A percentile compares a stretch with the other conserved stretches of the same genome.
Evolutionary conservation across 139 green algal species (phyloP).

Genomic region (Tetradesmus obliquus): DNA sequence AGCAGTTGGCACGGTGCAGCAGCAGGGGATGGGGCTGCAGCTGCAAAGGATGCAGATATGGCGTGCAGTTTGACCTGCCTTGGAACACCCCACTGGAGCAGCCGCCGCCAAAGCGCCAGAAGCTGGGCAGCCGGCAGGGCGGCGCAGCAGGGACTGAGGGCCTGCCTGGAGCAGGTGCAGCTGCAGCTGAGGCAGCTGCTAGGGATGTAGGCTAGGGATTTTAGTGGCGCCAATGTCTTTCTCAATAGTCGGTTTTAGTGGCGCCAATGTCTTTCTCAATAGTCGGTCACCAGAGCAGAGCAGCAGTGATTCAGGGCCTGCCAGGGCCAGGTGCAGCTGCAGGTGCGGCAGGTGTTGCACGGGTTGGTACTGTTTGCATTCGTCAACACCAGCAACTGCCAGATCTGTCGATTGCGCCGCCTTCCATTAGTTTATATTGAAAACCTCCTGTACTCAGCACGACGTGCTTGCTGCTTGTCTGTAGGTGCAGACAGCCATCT

Average conservation of each 20-base stretch:
- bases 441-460: no score
- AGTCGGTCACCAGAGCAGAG: neutral
- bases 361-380: no score
- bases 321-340: slow-evolving; percentile 1
- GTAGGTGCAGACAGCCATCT: slow-evolving; percentile 4
- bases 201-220: no score
- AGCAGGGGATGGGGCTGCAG: no score
- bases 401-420: no score
- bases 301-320: neutral
- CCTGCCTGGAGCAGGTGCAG: slow-evolving; percentile 5
- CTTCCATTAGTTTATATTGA: no score
- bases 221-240: no score
- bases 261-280: no score
- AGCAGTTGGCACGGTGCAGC: no score
- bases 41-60: no score
- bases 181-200: neutral
- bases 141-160: neutral
- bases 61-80: neutral
- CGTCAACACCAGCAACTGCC: no score
- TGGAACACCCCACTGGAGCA: slow-evolving; percentile 21
- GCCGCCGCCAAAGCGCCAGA: slow-evolving; percentile 48
- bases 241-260: no score
- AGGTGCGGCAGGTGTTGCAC: neutral
- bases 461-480: neutral
- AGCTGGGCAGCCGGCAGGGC: neutral